A percentile compares a stretch with the other conserved stretches of the same genome.
phyloP scores from a whole-genome alignment of 2,329 filamentous ascomycete species.

The Xylaria arbuscula region DNA sequence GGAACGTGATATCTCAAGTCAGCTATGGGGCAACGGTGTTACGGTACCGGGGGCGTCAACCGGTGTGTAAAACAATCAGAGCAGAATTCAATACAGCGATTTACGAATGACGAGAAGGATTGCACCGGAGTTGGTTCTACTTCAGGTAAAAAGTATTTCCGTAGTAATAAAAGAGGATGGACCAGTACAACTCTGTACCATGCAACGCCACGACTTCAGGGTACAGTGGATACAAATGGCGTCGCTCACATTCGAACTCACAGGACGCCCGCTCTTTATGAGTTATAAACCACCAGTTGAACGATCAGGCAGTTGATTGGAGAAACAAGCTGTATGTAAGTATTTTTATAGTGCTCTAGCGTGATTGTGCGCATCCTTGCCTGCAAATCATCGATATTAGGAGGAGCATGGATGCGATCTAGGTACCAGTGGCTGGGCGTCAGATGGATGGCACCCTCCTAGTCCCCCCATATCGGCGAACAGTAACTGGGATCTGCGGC shows the following conservation, averaged over 20 bases:
- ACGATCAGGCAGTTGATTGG: conserved; percentile 10
- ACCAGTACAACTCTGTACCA: neutral
- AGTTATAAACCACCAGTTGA: neutral
- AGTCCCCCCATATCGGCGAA: conserved; percentile 11
- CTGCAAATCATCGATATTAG: conserved; percentile 16
- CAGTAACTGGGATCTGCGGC: conserved; percentile 12
- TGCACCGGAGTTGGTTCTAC: neutral
- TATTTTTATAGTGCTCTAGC: neutral
- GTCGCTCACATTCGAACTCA: neutral
- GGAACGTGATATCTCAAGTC: conserved; percentile 35
- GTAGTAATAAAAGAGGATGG: neutral
- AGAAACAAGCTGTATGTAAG: neutral
- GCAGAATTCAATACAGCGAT: conserved; percentile 41
- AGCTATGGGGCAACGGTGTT: conserved; percentile 39
- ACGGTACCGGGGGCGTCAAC: conserved; percentile 42
- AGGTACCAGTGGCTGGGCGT: conserved; percentile 12
- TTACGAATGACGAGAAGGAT: conserved; percentile 37
- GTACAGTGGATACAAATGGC: conserved; percentile 7
- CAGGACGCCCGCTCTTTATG: neutral
- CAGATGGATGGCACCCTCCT: conserved; percentile 24
- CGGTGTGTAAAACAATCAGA: conserved; percentile 47
- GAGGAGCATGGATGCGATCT: conserved; percentile 23
- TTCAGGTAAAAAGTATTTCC: neutral
- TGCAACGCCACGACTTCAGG: neutral
- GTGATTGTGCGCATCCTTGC: conserved; percentile 18